Conservation (phyloP, 257 asterid genomes). For the Asclepias syriaca region DNA sequence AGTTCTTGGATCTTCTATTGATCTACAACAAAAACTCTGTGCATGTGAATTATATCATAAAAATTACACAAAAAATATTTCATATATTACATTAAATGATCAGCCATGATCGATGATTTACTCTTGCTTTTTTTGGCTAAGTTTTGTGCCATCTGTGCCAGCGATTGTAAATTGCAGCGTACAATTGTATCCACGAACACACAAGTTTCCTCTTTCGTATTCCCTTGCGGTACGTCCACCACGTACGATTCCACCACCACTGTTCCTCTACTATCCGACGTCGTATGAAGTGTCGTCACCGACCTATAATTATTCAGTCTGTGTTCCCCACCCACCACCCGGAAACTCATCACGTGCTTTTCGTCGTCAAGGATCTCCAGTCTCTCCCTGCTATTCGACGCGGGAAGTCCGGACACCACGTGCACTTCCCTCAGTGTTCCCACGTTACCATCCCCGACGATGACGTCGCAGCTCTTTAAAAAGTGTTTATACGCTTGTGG, state of each 20-base stretch:
- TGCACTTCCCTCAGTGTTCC: constrained; percentile 72
- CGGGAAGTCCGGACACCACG: constrained; percentile 81
- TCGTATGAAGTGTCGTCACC: constrained; percentile 60
- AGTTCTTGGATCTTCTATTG: constrained; percentile 16
- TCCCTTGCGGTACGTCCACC: constrained; percentile 76
- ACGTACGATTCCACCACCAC: constrained; percentile 80
- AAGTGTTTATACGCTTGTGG: constrained; percentile 80
- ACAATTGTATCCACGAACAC: constrained; percentile 76
- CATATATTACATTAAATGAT: neutral
- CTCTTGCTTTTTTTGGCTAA: constrained; percentile 19
- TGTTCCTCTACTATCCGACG: constrained; percentile 29
- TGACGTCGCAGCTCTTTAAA: constrained; percentile 65
- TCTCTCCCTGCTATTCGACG: constrained; percentile 65
- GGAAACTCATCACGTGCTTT: constrained; percentile 66
- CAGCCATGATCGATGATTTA: constrained; percentile 17
- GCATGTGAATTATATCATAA: constrained; percentile 1
- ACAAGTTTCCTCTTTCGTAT: constrained; percentile 66
- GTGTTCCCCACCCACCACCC: constrained; percentile 80
- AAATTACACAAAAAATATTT: neutral
- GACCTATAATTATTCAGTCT: constrained; percentile 62
- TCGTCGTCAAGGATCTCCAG: constrained; percentile 73
- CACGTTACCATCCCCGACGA: constrained; percentile 60
- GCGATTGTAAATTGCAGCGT: constrained; percentile 65
- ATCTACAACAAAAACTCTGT: constrained; percentile 25
- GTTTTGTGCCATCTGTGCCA: constrained; percentile 51